Conservation (phyloP, 2,329 filamentous ascomycete species). For the Ilyonectria robusta region DNA sequence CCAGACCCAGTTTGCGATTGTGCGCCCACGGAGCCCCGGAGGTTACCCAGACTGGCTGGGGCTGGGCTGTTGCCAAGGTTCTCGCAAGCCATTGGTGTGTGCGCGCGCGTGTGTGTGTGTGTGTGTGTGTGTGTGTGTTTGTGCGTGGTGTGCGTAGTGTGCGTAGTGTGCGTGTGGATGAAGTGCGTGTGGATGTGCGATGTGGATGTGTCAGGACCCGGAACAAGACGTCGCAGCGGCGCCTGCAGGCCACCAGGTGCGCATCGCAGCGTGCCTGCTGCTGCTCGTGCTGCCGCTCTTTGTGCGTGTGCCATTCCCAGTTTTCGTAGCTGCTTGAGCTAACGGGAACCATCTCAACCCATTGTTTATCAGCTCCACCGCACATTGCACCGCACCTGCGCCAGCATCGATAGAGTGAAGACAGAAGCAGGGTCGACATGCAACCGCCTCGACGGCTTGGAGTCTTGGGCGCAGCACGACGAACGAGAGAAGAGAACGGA, state of each 20-base stretch:
- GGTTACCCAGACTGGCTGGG: constrained; percentile 35
- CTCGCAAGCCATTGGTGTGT: constrained; percentile 36
- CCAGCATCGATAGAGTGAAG: not conserved
- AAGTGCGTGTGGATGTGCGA: constrained; percentile 27
- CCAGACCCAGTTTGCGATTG: constrained; percentile 27
- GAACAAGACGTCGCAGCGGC: constrained; percentile 27
- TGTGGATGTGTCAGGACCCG: constrained; percentile 29
- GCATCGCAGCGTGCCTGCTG: constrained; percentile 8
- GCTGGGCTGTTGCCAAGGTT: constrained; percentile 39
- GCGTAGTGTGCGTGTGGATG: constrained; percentile 33
- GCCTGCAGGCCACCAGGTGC: constrained; percentile 21
- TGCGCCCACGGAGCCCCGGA: constrained; percentile 32
- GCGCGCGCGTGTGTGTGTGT: constrained; percentile 26
- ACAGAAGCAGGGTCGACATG: constrained; percentile 6
- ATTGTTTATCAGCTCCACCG: constrained; percentile 14
- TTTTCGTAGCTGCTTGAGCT: constrained; percentile 24
- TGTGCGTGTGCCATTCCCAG: constrained; percentile 27
- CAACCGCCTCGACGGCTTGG: constrained; percentile 11
- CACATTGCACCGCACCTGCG: constrained; percentile 16
- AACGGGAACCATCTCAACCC: constrained; percentile 22
- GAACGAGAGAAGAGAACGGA: constrained; percentile 30
- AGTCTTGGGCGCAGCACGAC: constrained; percentile 26
- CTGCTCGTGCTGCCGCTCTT: constrained; percentile 8
- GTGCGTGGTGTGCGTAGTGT: constrained; percentile 7
- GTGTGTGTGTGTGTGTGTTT: constrained; percentile 3